Evolutionary conservation across 2,329 filamentous ascomycete genomes (phyloP).

Genomic region (Biscogniauxia marginata): DNA sequence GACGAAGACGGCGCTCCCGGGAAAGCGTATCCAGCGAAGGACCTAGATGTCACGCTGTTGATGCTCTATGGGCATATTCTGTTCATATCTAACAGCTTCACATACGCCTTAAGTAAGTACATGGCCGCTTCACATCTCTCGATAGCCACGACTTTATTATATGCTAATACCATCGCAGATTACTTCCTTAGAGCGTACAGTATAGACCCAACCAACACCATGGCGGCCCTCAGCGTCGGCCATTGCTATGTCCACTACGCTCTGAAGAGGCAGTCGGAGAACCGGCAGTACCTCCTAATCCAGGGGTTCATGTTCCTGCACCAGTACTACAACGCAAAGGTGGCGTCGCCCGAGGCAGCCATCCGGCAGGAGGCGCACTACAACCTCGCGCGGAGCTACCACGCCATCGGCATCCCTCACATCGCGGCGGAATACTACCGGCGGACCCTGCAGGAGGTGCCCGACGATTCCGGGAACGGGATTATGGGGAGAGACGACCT

Average conservation of each 20-base stretch:
- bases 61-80: constrained; percentile 90
- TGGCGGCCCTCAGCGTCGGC: constrained; percentile 78
- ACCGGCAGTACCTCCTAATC: constrained; percentile 81
- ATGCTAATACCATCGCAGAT: constrained; percentile 42
- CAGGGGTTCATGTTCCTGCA: constrained; percentile 83
- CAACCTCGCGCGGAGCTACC: constrained; percentile 75
- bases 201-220: constrained; percentile 72
- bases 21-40: constrained; percentile 39
- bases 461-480: constrained; percentile 11
- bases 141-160: not conserved
- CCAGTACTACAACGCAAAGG: constrained; percentile 65
- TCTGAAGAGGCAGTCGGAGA: constrained; percentile 85
- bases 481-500: constrained; percentile 26
- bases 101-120: constrained; percentile 69
- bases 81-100: constrained; percentile 79
- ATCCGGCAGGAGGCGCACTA: constrained; percentile 75
- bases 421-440: constrained; percentile 72
- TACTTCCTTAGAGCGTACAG: constrained; percentile 81
- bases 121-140: not conserved
- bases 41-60: constrained; percentile 76
- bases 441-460: constrained; percentile 42
- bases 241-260: constrained; percentile 85
- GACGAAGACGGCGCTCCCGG: constrained; percentile 34
- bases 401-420: constrained; percentile 70
- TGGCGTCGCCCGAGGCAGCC: constrained; percentile 33